These are phyloP conservation scores for Hypoxylon trugodes DNA, from an alignment of 495 filamentous ascomycete genomes.

Conservation along the genomic window DNA sequence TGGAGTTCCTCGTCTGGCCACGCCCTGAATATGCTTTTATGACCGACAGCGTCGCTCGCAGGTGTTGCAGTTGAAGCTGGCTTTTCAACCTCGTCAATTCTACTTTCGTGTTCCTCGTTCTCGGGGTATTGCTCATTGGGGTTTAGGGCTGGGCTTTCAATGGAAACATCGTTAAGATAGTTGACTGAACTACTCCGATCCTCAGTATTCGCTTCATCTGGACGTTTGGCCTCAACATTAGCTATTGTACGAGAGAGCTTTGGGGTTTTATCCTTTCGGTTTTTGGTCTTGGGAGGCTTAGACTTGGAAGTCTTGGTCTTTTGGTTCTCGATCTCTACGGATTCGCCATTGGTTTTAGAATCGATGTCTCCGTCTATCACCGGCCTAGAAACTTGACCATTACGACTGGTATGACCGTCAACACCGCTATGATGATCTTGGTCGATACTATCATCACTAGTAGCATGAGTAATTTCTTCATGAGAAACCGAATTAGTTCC, in stretches of 20 bases:
- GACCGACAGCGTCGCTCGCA: background rate
- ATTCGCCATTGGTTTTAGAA: no score
- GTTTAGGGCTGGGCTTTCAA: background rate
- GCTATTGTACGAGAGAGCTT: background rate
- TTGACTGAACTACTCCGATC: background rate
- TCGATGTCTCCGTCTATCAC: no score
- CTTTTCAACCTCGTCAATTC: background rate
- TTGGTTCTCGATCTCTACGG: no score
- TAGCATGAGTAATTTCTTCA: no score
- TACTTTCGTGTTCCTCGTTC: background rate
- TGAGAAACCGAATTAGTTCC: no score
- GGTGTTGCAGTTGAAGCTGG: background rate
- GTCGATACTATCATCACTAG: no score
- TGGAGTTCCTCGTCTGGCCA: conserved; percentile 27
- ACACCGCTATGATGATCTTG: no score
- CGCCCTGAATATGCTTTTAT: background rate
- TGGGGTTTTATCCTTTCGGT: background rate
- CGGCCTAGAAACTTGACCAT: no score
- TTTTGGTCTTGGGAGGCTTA: background rate
- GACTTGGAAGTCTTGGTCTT: no score
- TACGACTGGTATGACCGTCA: no score
- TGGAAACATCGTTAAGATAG: background rate
- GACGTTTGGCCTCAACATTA: background rate
- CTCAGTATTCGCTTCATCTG: background rate
- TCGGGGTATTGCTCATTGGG: background rate